These are phyloP conservation scores for Triadica sebifera DNA, from an alignment of 345 rosid genomes.

Conservation along the genomic window DNA sequence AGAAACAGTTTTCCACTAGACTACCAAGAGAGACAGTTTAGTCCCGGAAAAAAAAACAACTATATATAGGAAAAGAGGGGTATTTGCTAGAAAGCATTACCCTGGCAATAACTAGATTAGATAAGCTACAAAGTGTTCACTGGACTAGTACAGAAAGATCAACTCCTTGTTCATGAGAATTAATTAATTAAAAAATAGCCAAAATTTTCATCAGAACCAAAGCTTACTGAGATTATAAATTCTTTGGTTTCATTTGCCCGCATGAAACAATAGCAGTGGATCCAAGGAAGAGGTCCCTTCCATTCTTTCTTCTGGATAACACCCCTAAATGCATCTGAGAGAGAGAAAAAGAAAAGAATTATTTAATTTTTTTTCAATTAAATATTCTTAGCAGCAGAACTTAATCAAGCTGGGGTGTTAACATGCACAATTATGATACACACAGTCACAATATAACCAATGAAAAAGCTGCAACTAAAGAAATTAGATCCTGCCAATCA, in stretches of 20 bases:
- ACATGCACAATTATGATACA: constrained; percentile 3
- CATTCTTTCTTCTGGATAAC: constrained; percentile 53
- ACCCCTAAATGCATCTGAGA: constrained; percentile 71
- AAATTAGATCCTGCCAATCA: background rate
- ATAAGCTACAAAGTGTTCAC: background rate
- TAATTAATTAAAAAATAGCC: background rate
- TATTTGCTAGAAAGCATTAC: background rate
- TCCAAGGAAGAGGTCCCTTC: constrained; percentile 73
- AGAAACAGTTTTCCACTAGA: background rate
- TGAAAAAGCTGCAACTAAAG: background rate
- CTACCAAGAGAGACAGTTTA: background rate
- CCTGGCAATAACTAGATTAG: background rate
- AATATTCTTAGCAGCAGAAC: constrained; percentile 10
- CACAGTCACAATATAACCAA: background rate
- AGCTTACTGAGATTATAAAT: constrained; percentile 53
- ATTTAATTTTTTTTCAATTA: background rate
- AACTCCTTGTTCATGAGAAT: background rate
- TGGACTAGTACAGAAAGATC: background rate
- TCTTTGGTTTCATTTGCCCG: constrained; percentile 75
- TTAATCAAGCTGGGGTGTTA: background rate
- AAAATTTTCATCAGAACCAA: background rate
- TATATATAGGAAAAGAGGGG: background rate
- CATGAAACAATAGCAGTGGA: constrained; percentile 92
- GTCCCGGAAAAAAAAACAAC: background rate
- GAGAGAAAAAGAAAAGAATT: constrained; percentile 5